Evolutionary conservation across 192 early-diverging fungal genomes (phyloP), one percentile per base, ranked within the genome.

Genomic region (Phycomyces nitens): DNA sequence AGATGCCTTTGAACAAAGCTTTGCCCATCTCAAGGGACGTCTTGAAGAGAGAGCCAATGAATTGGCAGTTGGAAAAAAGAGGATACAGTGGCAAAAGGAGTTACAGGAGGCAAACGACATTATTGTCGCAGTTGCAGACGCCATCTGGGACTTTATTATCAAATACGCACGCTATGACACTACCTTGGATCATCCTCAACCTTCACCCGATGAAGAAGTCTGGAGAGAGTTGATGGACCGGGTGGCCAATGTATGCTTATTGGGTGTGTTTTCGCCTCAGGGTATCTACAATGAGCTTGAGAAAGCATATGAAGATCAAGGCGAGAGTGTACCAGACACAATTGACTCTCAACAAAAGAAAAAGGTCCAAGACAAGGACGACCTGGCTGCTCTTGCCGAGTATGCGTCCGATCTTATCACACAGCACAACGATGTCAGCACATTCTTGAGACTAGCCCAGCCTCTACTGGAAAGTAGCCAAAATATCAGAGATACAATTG

Each of bases 131-230:
- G 44, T 60, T 14, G 59, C 68, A 5, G 53, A 58, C 1, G 47
- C 56, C 40, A 14, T 66, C 0, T 75, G 68, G 64, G 60, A 66
- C 15, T 66, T 72, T 66, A 54, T 53, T 51, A 53, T 42, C 27
- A 66, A 63, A 20, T 53, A 60, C 21, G 70, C 57, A 8, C 70
- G 65, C 41, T 71, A 58, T 23, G 43, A 29, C 7, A 26, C 64
- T 4, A 24, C 44, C 2, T 7, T 34, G 29, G 29, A 34, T 2
- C 2, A 7, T 47, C 18, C 11, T 3, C 44, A 14, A 14, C 12
- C 18, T n/a, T 11, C 44, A n/a, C 44, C 44, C 4, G 44, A 63
- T 43, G 34, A 22, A 8, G 62, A 63, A 18, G 62, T 26, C 3
- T 54, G 52, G 24, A 53, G 53, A 34, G 22, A 62, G 14, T 34